Evolutionary conservation across 116 monocot species (phyloP).

Genomic region (Posidonia oceanica): DNA sequence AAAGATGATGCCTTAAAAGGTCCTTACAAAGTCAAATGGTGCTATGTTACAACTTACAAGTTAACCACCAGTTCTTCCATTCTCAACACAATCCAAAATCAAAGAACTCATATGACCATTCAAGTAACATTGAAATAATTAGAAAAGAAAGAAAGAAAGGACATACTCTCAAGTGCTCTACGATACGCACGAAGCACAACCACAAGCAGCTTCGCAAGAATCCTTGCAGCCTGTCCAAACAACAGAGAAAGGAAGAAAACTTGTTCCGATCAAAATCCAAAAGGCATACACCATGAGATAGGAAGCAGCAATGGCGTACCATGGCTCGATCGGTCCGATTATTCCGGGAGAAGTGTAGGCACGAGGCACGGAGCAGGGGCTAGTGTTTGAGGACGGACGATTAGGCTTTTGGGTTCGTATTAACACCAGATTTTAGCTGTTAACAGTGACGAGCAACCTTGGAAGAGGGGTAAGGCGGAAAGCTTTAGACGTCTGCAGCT

Average conservation of each 20-base stretch:
- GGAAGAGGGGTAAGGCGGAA: background rate
- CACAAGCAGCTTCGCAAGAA: constrained; percentile 81
- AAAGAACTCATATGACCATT: too few relatives aligned
- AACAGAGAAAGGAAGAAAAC: background rate
- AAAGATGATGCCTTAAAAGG: too few relatives aligned
- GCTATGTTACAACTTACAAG: too few relatives aligned
- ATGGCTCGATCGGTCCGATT: background rate
- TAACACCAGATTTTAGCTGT: background rate
- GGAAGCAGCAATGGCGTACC: background rate
- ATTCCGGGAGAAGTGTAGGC: too few relatives aligned
- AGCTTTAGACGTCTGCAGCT: background rate
- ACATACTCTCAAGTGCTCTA: constrained; percentile 86
- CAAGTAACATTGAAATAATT: background rate
- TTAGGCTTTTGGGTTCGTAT: background rate
- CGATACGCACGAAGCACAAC: constrained; percentile 80
- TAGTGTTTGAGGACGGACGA: background rate
- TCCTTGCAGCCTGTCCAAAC: constrained; percentile 47
- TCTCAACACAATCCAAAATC: too few relatives aligned
- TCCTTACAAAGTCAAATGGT: too few relatives aligned
- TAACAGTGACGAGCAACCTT: too few relatives aligned
- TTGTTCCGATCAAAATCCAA: background rate
- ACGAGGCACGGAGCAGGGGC: background rate
- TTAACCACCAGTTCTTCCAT: too few relatives aligned
- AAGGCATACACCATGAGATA: background rate
- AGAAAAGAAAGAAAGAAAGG: background rate